Evolutionary conservation across 306 rosid genomes (phyloP), one percentile per base, ranked within the genome.

Genomic region (Vigna mungo): DNA sequence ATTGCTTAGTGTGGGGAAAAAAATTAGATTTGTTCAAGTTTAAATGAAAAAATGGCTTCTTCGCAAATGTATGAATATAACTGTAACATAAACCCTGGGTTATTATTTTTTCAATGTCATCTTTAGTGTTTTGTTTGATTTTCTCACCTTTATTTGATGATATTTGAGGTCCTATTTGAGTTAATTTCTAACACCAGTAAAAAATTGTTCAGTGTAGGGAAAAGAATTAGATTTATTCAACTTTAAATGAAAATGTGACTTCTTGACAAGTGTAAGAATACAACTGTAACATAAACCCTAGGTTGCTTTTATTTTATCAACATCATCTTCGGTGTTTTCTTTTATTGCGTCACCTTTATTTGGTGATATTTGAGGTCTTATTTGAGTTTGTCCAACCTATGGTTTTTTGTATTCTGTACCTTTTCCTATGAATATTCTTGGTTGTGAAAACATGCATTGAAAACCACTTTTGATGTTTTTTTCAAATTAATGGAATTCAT

Each of bases 181-280:
- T 21, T 21, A 46, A 54, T 71, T 68, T 36, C 73, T 58, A 65
- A 79, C 46, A 74, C 30, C 34, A 79, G 64, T 21, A 71, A 73
- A 78, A 47, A 52, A n/a, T 13, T 80, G 51, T 21, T 64, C 14
- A 58, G 53, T 43, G 25, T 6, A 9, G 30, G 77, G 66, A 68
- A 30, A 30, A 12, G 49, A 77, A 37, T 32, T 39, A 75, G 43
- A 62, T 82, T 71, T 32, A 27, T 70, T 76, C 32, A 52, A 30
- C 59, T 67, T 77, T 48, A 44, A 64, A 51, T 77, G 60, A 72
- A 52, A 60, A 78, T 70, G 44, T 23, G 74, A 27, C 75, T 63
- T 16, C 59, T 11, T 23, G 66, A 20, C 46, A 76, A 39, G 52
- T 72, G 73, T 81, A 68, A 46, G 74, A 77, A 68, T 53, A 64